Percentiles rank a stretch among this genome's conserved stretches.
These are phyloP conservation scores for Stephanocyclus meneghinianus DNA, from an alignment of 352 stramenopile species.

Conservation along the genomic window DNA sequence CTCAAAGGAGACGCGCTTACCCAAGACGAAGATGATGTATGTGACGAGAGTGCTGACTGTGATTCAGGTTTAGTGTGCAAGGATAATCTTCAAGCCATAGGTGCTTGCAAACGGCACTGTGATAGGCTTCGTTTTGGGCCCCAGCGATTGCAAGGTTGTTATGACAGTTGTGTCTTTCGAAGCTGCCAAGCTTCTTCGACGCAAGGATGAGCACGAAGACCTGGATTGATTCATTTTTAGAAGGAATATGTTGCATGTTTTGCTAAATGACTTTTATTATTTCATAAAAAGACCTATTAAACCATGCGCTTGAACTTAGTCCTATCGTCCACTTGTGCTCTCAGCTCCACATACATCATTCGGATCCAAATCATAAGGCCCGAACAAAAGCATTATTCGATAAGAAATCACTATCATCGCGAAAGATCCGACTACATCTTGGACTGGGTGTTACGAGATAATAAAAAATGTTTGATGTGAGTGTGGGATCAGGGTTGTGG, in stretches of 20 bases:
- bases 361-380: slow-evolving; percentile 46
- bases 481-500: not conserved
- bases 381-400: slow-evolving; percentile 47
- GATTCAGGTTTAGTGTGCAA: slow-evolving; percentile 1
- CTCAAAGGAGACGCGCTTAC: slow-evolving; percentile 2
- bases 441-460: slow-evolving; percentile 16
- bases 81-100: slow-evolving; percentile 7
- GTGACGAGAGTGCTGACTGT: slow-evolving; percentile 2
- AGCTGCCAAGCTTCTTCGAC: slow-evolving; percentile 14
- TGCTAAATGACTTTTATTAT: no score
- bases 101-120: slow-evolving; percentile 1
- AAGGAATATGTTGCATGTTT: no score
- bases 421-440: slow-evolving; percentile 70
- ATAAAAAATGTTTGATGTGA: not conserved
- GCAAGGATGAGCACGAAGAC: slow-evolving; percentile 2
- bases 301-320: no score
- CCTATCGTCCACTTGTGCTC: no score
- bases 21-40: slow-evolving; percentile 10
- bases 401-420: slow-evolving; percentile 61
- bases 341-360: slow-evolving; percentile 51
- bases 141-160: slow-evolving; percentile 4
- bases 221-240: not conserved
- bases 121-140: slow-evolving; percentile 7
- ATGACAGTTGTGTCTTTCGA: slow-evolving; percentile 1
- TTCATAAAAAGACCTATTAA: no score